Conservation (phyloP, 2,329 filamentous ascomycete species). For the Hirsutella minnesotensis region DNA sequence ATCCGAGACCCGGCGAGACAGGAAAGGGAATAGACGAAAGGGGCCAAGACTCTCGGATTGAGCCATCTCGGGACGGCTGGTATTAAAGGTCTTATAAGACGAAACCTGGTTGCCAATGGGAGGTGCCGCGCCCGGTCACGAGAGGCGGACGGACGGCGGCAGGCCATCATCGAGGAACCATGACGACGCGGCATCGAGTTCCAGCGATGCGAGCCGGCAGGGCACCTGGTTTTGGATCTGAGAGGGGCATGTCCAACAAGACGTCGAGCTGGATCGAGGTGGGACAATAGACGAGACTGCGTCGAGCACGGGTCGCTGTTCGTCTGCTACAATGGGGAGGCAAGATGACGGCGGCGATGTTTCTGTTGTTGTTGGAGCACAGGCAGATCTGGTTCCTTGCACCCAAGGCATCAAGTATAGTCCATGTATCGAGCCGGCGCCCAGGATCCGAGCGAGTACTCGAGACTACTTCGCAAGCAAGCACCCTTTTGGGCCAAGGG, state of each 20-base stretch:
- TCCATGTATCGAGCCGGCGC: no score
- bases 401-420: no score
- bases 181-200: not conserved
- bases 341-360: no score
- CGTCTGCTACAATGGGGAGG: no score
- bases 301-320: no score
- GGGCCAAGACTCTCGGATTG: not conserved
- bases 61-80: not conserved
- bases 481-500: no score
- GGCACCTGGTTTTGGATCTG: not conserved
- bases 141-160: not conserved
- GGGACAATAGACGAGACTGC: no score
- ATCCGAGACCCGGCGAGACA: constrained; percentile 14
- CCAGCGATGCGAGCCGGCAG: not conserved
- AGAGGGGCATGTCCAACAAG: not conserved
- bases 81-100: not conserved
- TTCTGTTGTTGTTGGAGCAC: no score
- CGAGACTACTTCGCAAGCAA: no score
- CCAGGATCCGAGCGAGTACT: no score
- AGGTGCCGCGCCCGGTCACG: not conserved
- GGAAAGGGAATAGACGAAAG: constrained; percentile 5
- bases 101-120: not conserved
- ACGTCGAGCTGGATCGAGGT: not conserved
- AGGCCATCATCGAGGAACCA: not conserved
- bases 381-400: no score